Percentiles rank a stretch among this genome's conserved stretches.
Conservation (phyloP, 2,329 filamentous ascomycete species). For the Thielaviopsis euricoi region DNA sequence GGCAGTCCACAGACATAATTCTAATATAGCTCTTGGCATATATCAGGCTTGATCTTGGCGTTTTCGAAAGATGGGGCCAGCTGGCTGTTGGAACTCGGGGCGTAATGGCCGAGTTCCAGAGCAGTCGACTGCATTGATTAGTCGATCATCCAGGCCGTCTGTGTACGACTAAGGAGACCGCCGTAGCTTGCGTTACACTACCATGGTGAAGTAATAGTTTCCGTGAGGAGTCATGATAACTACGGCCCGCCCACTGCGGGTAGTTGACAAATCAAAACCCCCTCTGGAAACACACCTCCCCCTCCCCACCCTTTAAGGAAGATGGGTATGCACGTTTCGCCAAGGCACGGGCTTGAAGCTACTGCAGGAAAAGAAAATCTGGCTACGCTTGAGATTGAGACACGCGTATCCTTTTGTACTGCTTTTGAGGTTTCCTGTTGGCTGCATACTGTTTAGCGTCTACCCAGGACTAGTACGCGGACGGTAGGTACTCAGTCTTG, state of each 20-base stretch:
- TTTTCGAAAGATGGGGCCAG: neutral
- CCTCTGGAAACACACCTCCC: neutral
- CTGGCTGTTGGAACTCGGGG: neutral
- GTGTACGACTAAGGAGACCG: neutral
- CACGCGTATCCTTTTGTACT: neutral
- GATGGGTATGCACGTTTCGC: neutral
- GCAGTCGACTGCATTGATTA: neutral
- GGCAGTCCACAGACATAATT: neutral
- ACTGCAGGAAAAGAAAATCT: neutral
- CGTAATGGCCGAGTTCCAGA: neutral
- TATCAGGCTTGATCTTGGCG: neutral
- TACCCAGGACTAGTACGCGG: too few relatives aligned
- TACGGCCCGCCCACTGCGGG: too few relatives aligned
- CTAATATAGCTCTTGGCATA: neutral
- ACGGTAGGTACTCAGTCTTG: neutral
- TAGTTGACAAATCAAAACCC: neutral
- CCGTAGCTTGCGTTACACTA: neutral
- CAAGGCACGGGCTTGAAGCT: neutral
- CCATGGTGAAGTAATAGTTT: neutral
- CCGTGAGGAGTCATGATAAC: neutral
- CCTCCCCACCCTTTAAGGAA: neutral
- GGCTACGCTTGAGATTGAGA: neutral
- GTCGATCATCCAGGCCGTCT: neutral
- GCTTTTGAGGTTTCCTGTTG: neutral
- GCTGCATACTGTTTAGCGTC: neutral